phyloP scores from a whole-genome alignment of 2,329 filamentous ascomycete genomes.

The Plectosphaerella plurivora region DNA sequence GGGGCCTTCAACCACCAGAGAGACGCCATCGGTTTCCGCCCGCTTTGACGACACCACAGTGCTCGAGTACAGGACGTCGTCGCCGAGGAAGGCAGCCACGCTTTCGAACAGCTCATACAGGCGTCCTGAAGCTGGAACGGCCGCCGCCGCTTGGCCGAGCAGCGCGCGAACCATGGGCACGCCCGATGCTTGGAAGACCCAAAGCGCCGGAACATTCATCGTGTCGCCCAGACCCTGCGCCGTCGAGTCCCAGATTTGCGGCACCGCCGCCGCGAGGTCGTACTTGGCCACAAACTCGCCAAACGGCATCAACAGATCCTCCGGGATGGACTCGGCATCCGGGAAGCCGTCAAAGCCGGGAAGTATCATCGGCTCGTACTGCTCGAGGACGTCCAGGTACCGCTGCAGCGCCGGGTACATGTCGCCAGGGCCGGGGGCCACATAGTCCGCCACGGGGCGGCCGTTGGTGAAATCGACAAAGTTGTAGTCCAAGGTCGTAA shows the following conservation, averaged over 20 bases:
- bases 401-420: conserved; percentile 18
- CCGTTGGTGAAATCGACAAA: conserved; percentile 34
- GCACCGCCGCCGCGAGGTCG: conserved; percentile 33
- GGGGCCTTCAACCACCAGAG: conserved; percentile 6
- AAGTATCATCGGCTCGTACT: conserved; percentile 25
- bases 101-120: conserved; percentile 14
- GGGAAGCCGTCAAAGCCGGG: conserved; percentile 35
- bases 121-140: conserved; percentile 14
- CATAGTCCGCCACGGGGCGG: conserved; percentile 17
- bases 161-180: conserved; percentile 16
- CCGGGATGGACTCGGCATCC: conserved; percentile 33
- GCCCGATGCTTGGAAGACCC: conserved; percentile 9
- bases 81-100: conserved; percentile 11
- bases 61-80: conserved; percentile 17
- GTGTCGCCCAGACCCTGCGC: conserved; percentile 14
- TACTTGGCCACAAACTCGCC: conserved; percentile 44
- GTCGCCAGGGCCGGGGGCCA: conserved; percentile 15
- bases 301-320: conserved; percentile 41
- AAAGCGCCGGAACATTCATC: conserved; percentile 12
- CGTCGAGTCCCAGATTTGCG: conserved; percentile 14
- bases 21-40: conserved; percentile 8
- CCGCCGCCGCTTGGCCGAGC: conserved; percentile 11
- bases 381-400: conserved; percentile 20
- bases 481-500: conserved; percentile 6
- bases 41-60: conserved; percentile 10